phyloP scores from a whole-genome alignment of 108 stramenopile genomes.

The Pseudonitzschia multiseries region DNA sequence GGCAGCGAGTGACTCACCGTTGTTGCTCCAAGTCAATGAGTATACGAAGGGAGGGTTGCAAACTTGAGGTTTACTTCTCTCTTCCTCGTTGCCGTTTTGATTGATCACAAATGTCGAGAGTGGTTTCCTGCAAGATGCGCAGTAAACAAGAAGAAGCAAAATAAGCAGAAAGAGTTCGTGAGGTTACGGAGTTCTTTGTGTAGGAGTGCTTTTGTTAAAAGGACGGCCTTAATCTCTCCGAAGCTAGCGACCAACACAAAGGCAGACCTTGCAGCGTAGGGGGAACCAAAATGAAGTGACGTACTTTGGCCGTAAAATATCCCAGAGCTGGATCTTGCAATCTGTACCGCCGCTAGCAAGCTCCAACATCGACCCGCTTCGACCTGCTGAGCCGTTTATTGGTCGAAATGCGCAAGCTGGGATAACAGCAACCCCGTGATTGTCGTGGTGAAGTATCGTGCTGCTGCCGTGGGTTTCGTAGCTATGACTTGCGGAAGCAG shows the following conservation, averaged over 20 bases:
- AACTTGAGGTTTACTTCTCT: slow-evolving; percentile 43
- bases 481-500: neutral
- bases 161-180: neutral
- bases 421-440: slow-evolving; percentile 50
- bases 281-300: neutral
- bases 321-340: slow-evolving; percentile 75
- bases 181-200: neutral
- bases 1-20: slow-evolving; percentile 59
- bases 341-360: slow-evolving; percentile 78
- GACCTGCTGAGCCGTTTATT: neutral
- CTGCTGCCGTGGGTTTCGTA: slow-evolving; percentile 7
- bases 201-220: no score
- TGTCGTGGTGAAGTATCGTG: slow-evolving; percentile 52
- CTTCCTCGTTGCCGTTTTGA: slow-evolving; percentile 9
- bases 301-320: slow-evolving; percentile 50
- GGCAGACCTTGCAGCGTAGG: no score
- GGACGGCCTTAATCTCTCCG: no score
- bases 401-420: slow-evolving; percentile 71
- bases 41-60: slow-evolving; percentile 89
- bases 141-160: neutral
- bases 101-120: slow-evolving; percentile 35
- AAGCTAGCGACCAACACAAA: no score
- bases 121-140: slow-evolving; percentile 24
- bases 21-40: slow-evolving; percentile 73
- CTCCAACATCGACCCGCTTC: slow-evolving; percentile 25